phyloP scores from a whole-genome alignment of 495 filamentous ascomycete genomes.

The Hypoxylon fuscum region DNA sequence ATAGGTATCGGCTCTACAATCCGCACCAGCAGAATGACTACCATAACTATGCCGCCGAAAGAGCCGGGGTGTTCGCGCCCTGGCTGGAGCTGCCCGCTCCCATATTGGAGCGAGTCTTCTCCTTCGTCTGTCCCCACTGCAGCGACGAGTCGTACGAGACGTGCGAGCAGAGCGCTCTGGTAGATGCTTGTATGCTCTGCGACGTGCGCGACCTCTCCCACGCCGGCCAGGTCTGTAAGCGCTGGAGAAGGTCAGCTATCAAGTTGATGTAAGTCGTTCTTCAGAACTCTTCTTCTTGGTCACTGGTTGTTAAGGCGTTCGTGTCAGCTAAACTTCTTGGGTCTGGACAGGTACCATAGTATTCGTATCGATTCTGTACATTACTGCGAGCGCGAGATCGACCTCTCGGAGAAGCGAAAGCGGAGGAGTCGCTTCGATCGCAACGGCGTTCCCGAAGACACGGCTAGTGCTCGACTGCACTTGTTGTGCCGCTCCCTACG shows the following conservation, averaged over 20 bases:
- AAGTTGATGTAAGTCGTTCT: constrained; percentile 70
- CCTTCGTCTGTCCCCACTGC: constrained; percentile 83
- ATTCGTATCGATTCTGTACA: constrained; percentile 95
- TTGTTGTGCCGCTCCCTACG: constrained; percentile 83
- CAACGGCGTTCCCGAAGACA: constrained; percentile 80
- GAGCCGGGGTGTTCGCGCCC: constrained; percentile 35
- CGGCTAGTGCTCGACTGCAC: constrained; percentile 75
- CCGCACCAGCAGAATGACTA: constrained; percentile 28
- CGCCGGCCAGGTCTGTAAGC: constrained; percentile 74
- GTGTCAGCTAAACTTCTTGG: constrained; percentile 31
- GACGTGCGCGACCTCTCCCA: constrained; percentile 90
- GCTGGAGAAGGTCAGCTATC: constrained; percentile 69
- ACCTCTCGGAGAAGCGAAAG: constrained; percentile 79
- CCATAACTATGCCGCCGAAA: constrained; percentile 27
- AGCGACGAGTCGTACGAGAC: constrained; percentile 78
- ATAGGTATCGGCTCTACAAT: constrained; percentile 41
- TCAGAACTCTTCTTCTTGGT: too few relatives aligned
- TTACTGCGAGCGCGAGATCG: constrained; percentile 87
- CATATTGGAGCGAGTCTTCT: constrained; percentile 78
- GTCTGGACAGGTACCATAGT: constrained; percentile 73
- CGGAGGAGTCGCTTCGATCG: constrained; percentile 77
- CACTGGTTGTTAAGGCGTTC: too few relatives aligned
- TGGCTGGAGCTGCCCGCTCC: constrained; percentile 64
- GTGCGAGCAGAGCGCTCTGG: constrained; percentile 82
- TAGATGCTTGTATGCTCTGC: constrained; percentile 93